Evolutionary conservation across 345 rosid genomes (phyloP).

Genomic region (Turritis glabra): DNA sequence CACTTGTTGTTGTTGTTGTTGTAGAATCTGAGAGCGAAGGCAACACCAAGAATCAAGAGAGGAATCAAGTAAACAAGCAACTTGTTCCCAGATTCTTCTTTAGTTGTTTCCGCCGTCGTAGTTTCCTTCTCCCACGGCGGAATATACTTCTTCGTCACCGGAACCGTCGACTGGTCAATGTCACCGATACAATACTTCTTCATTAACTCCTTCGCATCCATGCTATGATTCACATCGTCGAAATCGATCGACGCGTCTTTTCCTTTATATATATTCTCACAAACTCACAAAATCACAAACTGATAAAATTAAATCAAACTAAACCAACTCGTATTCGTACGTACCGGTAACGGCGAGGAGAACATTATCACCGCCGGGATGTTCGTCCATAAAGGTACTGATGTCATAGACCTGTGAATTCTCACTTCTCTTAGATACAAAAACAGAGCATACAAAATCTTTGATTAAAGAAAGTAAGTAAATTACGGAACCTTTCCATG

Average conservation of each 20-base stretch:
- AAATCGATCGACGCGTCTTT: slow-evolving; percentile 82
- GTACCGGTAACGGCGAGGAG: slow-evolving; percentile 73
- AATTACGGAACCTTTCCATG: slow-evolving; percentile 56
- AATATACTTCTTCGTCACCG: slow-evolving; percentile 39
- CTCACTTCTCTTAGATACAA: background rate
- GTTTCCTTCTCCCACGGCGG: slow-evolving; percentile 40
- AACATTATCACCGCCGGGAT: slow-evolving; percentile 87
- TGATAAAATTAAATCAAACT: background rate
- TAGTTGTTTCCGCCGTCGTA: slow-evolving; percentile 31
- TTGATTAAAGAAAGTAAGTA: background rate
- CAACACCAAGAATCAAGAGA: slow-evolving; percentile 64
- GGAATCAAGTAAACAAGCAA: slow-evolving; percentile 58
- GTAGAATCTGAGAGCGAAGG: slow-evolving; percentile 53
- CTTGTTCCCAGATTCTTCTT: slow-evolving; percentile 39
- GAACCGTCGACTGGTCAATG: slow-evolving; percentile 56
- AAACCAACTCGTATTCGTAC: background rate
- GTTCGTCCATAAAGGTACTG: slow-evolving; percentile 78
- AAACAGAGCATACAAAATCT: background rate
- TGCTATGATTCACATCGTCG: slow-evolving; percentile 74
- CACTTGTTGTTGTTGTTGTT: slow-evolving; percentile 40
- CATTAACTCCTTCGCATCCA: slow-evolving; percentile 63
- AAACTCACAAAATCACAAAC: background rate
- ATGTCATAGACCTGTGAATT: slow-evolving; percentile 73
- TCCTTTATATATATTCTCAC: slow-evolving; percentile 37
- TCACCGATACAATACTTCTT: slow-evolving; percentile 64